Evolutionary conservation across 306 rosid genomes (phyloP).

Genomic region (Cucumis melo): DNA sequence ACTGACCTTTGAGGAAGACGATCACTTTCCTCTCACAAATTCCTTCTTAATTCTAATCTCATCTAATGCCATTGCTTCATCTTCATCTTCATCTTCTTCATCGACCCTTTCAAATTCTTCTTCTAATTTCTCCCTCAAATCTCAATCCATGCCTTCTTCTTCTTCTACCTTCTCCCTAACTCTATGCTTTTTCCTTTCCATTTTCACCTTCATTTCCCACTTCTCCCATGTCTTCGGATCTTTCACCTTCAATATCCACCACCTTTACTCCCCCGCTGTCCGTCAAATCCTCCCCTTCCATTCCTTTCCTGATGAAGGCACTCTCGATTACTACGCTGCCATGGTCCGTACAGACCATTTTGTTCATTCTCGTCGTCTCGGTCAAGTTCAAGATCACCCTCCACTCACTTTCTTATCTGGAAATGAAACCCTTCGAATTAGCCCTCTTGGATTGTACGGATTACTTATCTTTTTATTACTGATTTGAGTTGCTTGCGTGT

Average conservation of each 20-base stretch:
- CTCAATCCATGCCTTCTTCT: background rate
- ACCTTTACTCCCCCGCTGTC: constrained; percentile 52
- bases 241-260: constrained; percentile 56
- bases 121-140: background rate
- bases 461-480: background rate
- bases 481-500: background rate
- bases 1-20: background rate
- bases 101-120: background rate
- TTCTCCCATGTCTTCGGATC: constrained; percentile 18
- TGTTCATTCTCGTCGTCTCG: constrained; percentile 49
- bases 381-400: constrained; percentile 10
- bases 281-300: constrained; percentile 40
- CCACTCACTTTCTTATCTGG: constrained; percentile 37
- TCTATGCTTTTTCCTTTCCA: background rate
- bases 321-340: constrained; percentile 42
- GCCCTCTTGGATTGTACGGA: constrained; percentile 44
- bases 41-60: background rate
- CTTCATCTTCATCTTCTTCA: background rate
- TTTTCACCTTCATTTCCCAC: background rate
- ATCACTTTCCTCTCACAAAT: background rate
- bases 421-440: constrained; percentile 37
- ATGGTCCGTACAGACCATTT: constrained; percentile 50
- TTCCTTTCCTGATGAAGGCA: constrained; percentile 45
- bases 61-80: background rate
- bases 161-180: background rate